A percentile compares a stretch with the other conserved stretches of the same genome.
These are phyloP conservation scores for Cladophialophora immunda DNA, from an alignment of 2,329 filamentous ascomycete species.

Conservation along the genomic window DNA sequence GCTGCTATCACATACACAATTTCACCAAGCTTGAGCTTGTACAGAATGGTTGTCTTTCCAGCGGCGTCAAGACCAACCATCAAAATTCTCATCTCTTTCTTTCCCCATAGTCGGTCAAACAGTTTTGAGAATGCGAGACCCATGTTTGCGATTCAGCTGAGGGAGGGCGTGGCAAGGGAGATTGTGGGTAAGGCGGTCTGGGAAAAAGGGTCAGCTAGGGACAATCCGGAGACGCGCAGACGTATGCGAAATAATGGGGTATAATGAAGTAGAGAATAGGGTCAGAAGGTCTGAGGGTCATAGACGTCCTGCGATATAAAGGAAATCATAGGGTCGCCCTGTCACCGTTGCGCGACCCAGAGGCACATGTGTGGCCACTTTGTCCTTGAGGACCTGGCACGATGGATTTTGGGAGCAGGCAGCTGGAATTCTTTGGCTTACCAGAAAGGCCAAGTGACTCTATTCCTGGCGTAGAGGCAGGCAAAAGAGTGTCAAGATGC, in stretches of 20 bases:
- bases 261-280: slow-evolving; percentile 2
- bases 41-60: slow-evolving; percentile 99
- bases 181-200: slow-evolving; percentile 52
- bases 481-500: slow-evolving; percentile 34
- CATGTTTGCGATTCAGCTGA: slow-evolving; percentile 71
- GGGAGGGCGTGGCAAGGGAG: slow-evolving; percentile 30
- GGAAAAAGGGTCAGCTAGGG: slow-evolving; percentile 35
- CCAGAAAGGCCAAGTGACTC: slow-evolving; percentile 31
- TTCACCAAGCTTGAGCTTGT: slow-evolving; percentile 96
- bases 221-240: slow-evolving; percentile 12
- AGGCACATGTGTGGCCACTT: slow-evolving; percentile 42
- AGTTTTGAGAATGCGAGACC: slow-evolving; percentile 97
- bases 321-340: slow-evolving; percentile 21
- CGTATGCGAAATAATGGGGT: neutral
- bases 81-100: slow-evolving; percentile 99
- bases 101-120: slow-evolving; percentile 95
- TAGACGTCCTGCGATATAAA: slow-evolving; percentile 24
- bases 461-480: slow-evolving; percentile 28
- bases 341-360: slow-evolving; percentile 21
- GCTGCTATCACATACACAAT: slow-evolving; percentile 41
- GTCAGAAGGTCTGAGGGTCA: slow-evolving; percentile 10
- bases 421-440: slow-evolving; percentile 39
- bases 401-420: slow-evolving; percentile 32
- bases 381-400: slow-evolving; percentile 36
- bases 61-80: slow-evolving; percentile 99